Base-by-base conservation (phyloP, 1,284 basidiomycete genomes). In the Cutaneotrichosporon mucoides region DNA sequence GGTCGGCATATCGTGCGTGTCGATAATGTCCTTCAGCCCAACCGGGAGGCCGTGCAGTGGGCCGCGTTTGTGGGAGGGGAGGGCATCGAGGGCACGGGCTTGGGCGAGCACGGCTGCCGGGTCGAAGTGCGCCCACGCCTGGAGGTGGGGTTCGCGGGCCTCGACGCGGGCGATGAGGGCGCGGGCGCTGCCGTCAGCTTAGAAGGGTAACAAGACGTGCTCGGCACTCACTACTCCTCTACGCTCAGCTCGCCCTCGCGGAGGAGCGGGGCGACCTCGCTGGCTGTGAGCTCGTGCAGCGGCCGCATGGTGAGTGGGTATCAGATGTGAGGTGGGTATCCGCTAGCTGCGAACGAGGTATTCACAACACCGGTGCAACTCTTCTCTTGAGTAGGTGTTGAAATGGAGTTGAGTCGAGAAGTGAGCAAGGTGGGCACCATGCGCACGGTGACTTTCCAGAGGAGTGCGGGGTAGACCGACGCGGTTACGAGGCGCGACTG, bases 1-100 rank as follows among this genome's bases (percentile, higher is more conserved):
- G 0, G 73, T 75, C 1, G 73, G 73, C 65, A 71, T 67, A 57
- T 75, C 73, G 41, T 55, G 56, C 6, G 68, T 69, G 59, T 66
- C 41, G 34, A 72, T 66, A 13, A 70, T 63, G 57, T 70, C 71
- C 60, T 71, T 73, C 61, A 71, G 64, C 2, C 61, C 71, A n/a
- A 73, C 58, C 12, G 67, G 62, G 1, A 71, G 56, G 24, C 71
- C 71, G 50, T 73, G 71, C 4, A 73, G 60, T 2, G 67, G 66
- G 4, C 71, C 70, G 10, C 69, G 50, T 46, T 66, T 45, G 5
- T 65, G 59, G 1, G 59, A 47, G 2, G 71, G 71, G 7, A 72
- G 51, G 0, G 64, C 59, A 48, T 74, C 72, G 11, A 74, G 65
- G n/a, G 47, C 57, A 4, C 62, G 54, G 0, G 72, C 72, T 3